These are phyloP conservation scores for Trichoderma oligosporum DNA, from an alignment of 2,329 filamentous ascomycete species.

Conservation along the genomic window DNA sequence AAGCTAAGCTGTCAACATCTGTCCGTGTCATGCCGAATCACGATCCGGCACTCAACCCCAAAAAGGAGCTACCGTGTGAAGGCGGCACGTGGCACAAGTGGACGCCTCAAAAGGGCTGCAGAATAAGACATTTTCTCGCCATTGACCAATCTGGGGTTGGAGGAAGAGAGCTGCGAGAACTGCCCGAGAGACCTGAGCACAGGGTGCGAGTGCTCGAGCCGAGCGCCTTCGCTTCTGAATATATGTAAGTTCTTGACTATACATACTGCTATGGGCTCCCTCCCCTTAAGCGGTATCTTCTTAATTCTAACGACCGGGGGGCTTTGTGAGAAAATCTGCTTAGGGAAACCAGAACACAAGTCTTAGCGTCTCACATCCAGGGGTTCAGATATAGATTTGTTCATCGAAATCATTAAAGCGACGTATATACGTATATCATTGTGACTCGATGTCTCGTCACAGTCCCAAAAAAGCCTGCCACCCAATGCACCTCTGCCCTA, in stretches of 20 bases:
- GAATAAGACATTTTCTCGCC: conserved; percentile 16
- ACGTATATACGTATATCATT: background rate
- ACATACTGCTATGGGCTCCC: background rate
- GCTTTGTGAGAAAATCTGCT: background rate
- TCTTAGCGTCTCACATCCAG: background rate
- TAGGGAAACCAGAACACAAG: background rate
- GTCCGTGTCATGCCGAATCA: conserved; percentile 6
- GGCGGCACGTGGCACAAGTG: conserved; percentile 17
- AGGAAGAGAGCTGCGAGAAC: background rate
- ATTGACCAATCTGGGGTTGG: conserved; percentile 17
- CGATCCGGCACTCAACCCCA: conserved; percentile 10
- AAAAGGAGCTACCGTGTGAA: background rate
- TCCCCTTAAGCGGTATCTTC: background rate
- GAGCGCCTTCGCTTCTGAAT: conserved; percentile 14
- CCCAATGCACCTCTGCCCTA: background rate
- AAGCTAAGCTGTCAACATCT: background rate
- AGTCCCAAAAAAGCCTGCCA: background rate
- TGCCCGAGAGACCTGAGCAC: background rate
- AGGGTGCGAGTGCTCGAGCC: conserved; percentile 12
- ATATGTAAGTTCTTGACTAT: background rate
- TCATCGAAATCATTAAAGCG: conserved; percentile 8
- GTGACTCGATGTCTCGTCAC: background rate
- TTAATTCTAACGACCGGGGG: too few relatives aligned
- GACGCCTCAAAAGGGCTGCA: conserved; percentile 1
- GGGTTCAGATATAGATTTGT: background rate